Percentiles rank a stretch among this genome's conserved stretches.
phyloP scores from a whole-genome alignment of 306 rosid genomes.

The Lithocarpus polystachyus region DNA sequence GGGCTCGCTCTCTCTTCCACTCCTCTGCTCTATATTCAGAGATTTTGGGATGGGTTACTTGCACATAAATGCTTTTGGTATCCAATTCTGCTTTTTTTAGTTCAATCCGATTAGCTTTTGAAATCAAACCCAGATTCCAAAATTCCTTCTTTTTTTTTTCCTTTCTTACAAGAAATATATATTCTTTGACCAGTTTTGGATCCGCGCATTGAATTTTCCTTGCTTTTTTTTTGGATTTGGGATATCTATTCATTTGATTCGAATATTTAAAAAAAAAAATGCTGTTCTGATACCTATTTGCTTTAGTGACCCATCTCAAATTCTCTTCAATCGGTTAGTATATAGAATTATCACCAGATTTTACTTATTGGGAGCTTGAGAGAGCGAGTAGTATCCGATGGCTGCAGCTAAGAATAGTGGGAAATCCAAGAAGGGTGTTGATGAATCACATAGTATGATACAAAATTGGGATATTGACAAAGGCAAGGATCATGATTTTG shows the following conservation, averaged over 20 bases:
- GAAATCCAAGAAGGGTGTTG: conserved; percentile 41
- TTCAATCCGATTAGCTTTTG: conserved; percentile 37
- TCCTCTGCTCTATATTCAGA: neutral
- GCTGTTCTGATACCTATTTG: neutral
- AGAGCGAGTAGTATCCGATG: conserved; percentile 55
- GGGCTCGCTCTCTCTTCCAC: conserved; percentile 28
- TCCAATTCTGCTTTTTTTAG: conserved; percentile 64
- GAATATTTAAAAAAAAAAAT: neutral
- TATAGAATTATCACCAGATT: neutral
- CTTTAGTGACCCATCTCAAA: conserved; percentile 23
- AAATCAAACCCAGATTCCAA: conserved; percentile 29
- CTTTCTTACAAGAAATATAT: neutral
- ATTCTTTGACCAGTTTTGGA: conserved; percentile 14
- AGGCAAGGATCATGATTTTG: conserved; percentile 32
- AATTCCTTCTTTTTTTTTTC: conserved; percentile 7
- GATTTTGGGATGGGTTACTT: conserved; percentile 42
- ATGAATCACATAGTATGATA: conserved; percentile 15
- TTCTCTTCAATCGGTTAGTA: conserved; percentile 1
- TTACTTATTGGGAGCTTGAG: conserved; percentile 19
- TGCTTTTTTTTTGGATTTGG: neutral
- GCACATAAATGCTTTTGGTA: conserved; percentile 18
- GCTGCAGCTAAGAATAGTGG: conserved; percentile 44
- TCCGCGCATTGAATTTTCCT: conserved; percentile 22
- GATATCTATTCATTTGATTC: conserved; percentile 2
- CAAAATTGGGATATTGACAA: conserved; percentile 33